phyloP scores from a whole-genome alignment of 768 basidiomycete genomes.

The Lactarius trivialis region DNA sequence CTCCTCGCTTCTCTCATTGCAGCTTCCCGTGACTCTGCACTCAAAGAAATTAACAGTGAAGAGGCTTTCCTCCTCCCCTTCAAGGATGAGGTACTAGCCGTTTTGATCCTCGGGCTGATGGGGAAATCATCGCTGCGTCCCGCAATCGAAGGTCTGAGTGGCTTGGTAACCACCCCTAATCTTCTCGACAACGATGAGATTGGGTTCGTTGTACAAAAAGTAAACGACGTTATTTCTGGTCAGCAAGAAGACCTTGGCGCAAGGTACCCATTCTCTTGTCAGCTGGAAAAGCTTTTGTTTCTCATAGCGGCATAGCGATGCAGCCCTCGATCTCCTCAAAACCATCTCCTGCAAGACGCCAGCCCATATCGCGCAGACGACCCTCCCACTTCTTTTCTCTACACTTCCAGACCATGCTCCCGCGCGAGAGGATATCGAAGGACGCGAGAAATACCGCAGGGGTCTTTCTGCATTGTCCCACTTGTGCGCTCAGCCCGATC shows the following conservation, averaged over 20 bases:
- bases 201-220: slow-evolving; percentile 68
- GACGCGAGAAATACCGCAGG: slow-evolving; percentile 61
- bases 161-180: slow-evolving; percentile 54
- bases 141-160: slow-evolving; percentile 60
- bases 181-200: slow-evolving; percentile 70
- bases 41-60: slow-evolving; percentile 13
- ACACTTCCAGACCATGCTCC: slow-evolving; percentile 67
- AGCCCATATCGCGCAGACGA: slow-evolving; percentile 60
- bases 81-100: slow-evolving; percentile 72
- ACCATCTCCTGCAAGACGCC: slow-evolving; percentile 55
- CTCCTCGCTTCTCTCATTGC: slow-evolving; percentile 61
- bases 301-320: slow-evolving; percentile 38
- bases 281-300: neutral
- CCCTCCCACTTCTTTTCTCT: slow-evolving; percentile 74
- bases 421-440: slow-evolving; percentile 40
- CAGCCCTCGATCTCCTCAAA: slow-evolving; percentile 55
- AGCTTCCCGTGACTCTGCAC: slow-evolving; percentile 42
- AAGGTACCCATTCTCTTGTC: slow-evolving; percentile 35
- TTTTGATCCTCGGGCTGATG: slow-evolving; percentile 53
- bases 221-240: slow-evolving; percentile 60
- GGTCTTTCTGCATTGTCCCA: slow-evolving; percentile 60
- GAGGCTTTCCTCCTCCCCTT: slow-evolving; percentile 41
- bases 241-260: slow-evolving; percentile 39
- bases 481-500: slow-evolving; percentile 62
- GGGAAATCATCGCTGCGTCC: slow-evolving; percentile 43